Evolutionary conservation across 441 rosid genomes (phyloP), one percentile per base, ranked within the genome.

Genomic region (Cnidoscolus chayamansa): DNA sequence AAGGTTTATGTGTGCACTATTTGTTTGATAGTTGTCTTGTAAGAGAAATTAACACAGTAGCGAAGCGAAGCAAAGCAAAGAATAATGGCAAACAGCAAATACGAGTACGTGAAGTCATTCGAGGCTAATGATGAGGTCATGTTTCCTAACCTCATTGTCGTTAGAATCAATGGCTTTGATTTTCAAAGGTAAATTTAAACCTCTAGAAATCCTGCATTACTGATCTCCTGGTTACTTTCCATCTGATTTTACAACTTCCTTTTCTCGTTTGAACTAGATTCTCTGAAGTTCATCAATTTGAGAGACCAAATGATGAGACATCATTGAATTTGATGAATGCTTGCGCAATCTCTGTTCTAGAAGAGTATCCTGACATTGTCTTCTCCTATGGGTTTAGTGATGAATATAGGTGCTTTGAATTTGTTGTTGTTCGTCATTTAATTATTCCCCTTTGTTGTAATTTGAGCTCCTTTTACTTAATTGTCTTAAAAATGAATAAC

Each of bases 21-120:
- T 0, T 70, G 57, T 70, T 70, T n/a, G 73, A 70, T 49, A 2
- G 17, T 25, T 20, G 56, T 59, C 4, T 1, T 17, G 9, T 70
- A 47, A 58, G 25, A 59, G 31, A 30, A 30, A 32, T 8, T 70
- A 17, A 68, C 47, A 5, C 7, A 11, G 15, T 9, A n/a, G 50
- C 48, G 15, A 55, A n/a, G 50, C 48, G 15, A 55, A 68, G 53
- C 2, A 55, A 25, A 20, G 16, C 8, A 37, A 0, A 10, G 25
- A n/a, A 35, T 0, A 31, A 94, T 90, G 98, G 94, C 98, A n/a
- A 94, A 92, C 72, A 94, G 98, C 83, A 92, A 88, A 72, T 94
- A 94, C 56, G 96, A 92, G 83, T 94, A 92, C 55, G 98, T 94
- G 53, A 94, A 90, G 79, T 82, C 87, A 25, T 92, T 88, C 35